Percentiles rank a stretch among this genome's conserved stretches.
Evolutionary conservation across 352 stramenopile species (phyloP).

Genomic region (Phytophthora ohioensis): DNA sequence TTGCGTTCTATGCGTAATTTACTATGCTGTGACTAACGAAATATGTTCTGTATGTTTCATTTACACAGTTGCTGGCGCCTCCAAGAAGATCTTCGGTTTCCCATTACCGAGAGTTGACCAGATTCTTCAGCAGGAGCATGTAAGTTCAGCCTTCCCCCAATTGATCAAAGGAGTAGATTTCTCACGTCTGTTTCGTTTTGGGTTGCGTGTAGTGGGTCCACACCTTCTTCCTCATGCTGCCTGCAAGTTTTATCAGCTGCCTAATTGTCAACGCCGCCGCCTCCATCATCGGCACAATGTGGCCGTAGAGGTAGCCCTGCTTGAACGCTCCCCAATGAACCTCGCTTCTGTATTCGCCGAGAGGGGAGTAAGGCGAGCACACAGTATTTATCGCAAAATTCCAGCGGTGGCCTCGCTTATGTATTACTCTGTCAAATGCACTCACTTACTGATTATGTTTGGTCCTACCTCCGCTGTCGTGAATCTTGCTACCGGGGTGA

Average conservation of each 20-base stretch:
- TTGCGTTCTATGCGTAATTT: not conserved
- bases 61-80: constrained; percentile 47
- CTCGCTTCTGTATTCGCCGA: constrained; percentile 21
- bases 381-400: constrained; percentile 41
- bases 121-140: constrained; percentile 81
- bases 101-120: constrained; percentile 65
- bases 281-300: constrained; percentile 80
- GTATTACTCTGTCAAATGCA: constrained; percentile 45
- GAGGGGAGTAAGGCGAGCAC: constrained; percentile 15
- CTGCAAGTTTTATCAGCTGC: constrained; percentile 83
- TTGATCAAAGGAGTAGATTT: not conserved
- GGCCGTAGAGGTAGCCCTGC: constrained; percentile 51
- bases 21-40: not conserved
- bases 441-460: constrained; percentile 15
- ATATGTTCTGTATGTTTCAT: constrained; percentile 4
- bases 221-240: constrained; percentile 84
- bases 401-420: constrained; percentile 33
- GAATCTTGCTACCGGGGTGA: not conserved
- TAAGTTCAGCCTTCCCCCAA: constrained; percentile 29
- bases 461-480: not conserved
- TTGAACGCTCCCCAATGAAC: constrained; percentile 8
- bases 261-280: constrained; percentile 79
- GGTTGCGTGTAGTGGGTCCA: constrained; percentile 69
- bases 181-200: constrained; percentile 23
- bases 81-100: constrained; percentile 77